Conservation (phyloP, 129 eudicot species). For the Apium graveolens region DNA sequence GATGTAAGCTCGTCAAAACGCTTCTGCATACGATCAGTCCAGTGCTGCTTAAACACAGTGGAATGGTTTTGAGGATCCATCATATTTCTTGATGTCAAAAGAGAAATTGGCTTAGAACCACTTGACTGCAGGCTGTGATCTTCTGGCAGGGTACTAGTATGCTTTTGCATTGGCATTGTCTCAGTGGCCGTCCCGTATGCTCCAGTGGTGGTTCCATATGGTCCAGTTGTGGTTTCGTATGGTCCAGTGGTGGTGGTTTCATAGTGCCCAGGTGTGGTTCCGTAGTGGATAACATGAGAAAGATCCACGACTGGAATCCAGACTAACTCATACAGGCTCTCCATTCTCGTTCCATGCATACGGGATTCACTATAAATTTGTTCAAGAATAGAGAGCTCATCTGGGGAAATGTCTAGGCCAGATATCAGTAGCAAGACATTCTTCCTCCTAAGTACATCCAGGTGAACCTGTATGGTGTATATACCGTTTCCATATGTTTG, state of each 20-base stretch:
- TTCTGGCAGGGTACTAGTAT: not conserved
- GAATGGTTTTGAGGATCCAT: slow-evolving; percentile 1
- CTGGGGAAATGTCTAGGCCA: slow-evolving; percentile 49
- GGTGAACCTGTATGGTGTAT: slow-evolving; percentile 30
- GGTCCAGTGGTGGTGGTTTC: not conserved
- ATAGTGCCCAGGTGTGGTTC: not conserved
- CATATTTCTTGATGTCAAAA: not conserved
- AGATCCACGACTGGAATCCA: slow-evolving; percentile 62
- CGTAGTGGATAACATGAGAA: slow-evolving; percentile 2
- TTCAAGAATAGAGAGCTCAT: slow-evolving; percentile 49
- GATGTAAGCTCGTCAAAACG: slow-evolving; percentile 34
- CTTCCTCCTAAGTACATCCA: slow-evolving; percentile 59
- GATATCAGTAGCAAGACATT: slow-evolving; percentile 66
- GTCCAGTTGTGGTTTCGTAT: not conserved
- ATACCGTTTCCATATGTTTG: not conserved
- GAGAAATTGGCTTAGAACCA: not conserved
- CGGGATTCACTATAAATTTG: slow-evolving; percentile 51
- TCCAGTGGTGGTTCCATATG: not conserved
- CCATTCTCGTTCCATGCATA: slow-evolving; percentile 30
- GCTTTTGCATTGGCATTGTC: slow-evolving; percentile 4
- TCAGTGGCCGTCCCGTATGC: not conserved
- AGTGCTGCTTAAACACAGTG: not conserved
- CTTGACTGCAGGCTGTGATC: not conserved
- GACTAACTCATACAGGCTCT: slow-evolving; percentile 43
- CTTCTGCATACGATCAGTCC: slow-evolving; percentile 33